These are phyloP conservation scores for Tolypocladium pustulatum DNA, from an alignment of 2,329 filamentous ascomycete genomes.

Conservation along the genomic window DNA sequence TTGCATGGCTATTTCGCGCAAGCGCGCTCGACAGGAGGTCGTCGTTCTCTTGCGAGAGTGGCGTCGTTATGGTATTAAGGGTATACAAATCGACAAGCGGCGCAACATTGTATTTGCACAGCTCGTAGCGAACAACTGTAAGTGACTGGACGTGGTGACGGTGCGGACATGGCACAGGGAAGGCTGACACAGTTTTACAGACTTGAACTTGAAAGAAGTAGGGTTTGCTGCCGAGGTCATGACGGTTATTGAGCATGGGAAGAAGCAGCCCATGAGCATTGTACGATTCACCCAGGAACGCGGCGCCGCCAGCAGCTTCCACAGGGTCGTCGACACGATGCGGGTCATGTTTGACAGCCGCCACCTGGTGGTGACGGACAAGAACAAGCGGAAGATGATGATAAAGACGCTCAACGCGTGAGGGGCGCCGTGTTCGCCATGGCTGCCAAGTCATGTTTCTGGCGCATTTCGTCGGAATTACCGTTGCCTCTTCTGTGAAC, in stretches of 20 bases:
- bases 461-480: not conserved
- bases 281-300: constrained; percentile 81
- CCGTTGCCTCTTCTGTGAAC: not conserved
- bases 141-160: constrained; percentile 24
- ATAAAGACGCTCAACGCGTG: constrained; percentile 43
- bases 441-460: not conserved
- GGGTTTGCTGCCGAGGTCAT: constrained; percentile 80
- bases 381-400: constrained; percentile 61
- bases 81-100: constrained; percentile 68
- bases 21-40: constrained; percentile 67
- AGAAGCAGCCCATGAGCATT: constrained; percentile 65
- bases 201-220: constrained; percentile 76
- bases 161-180: not conserved
- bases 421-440: not conserved
- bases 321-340: constrained; percentile 70
- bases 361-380: constrained; percentile 58
- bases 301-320: constrained; percentile 85
- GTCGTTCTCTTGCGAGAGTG: constrained; percentile 67
- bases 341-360: constrained; percentile 56
- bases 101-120: constrained; percentile 71
- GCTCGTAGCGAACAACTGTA: constrained; percentile 69
- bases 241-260: constrained; percentile 78
- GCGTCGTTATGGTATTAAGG: constrained; percentile 69
- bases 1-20: constrained; percentile 60
- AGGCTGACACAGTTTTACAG: constrained; percentile 31